Percentiles rank a stretch among this genome's conserved stretches.
phyloP scores from a whole-genome alignment of 2,329 filamentous ascomycete species.

The Phaeosphaeriaceae sp. region DNA sequence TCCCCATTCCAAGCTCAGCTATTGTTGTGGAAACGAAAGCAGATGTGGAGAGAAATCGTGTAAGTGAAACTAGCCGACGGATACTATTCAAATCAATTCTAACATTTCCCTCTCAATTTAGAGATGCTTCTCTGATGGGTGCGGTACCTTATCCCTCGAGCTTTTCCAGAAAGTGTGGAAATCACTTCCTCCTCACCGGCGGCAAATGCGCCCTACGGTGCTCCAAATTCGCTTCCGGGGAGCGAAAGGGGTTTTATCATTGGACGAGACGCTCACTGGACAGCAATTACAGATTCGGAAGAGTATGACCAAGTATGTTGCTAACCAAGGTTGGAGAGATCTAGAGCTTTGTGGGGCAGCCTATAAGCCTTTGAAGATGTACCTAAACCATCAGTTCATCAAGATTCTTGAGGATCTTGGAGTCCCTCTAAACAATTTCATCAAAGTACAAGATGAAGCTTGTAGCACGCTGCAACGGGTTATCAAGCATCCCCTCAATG shows the following conservation, averaged over 20 bases:
- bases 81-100: no score
- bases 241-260: slow-evolving; percentile 66
- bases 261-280: slow-evolving; percentile 68
- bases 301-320: slow-evolving; percentile 81
- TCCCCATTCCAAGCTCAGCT: slow-evolving; percentile 62
- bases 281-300: slow-evolving; percentile 65
- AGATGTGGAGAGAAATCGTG: slow-evolving; percentile 61
- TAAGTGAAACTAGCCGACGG: no score
- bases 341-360: slow-evolving; percentile 77
- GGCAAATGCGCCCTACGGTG: slow-evolving; percentile 51
- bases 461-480: slow-evolving; percentile 65
- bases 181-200: slow-evolving; percentile 56
- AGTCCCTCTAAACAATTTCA: slow-evolving; percentile 65
- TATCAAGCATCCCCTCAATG: slow-evolving; percentile 65
- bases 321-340: slow-evolving; percentile 54
- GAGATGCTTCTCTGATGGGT: slow-evolving; percentile 78
- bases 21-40: slow-evolving; percentile 46
- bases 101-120: no score
- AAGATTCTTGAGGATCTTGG: slow-evolving; percentile 85
- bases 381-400: slow-evolving; percentile 80
- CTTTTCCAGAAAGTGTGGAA: slow-evolving; percentile 67
- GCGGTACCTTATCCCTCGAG: slow-evolving; percentile 71
- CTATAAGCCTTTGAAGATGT: slow-evolving; percentile 69
- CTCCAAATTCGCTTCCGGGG: slow-evolving; percentile 75
- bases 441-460: slow-evolving; percentile 67